A percentile compares a stretch with the other conserved stretches of the same genome.
These are phyloP conservation scores for Dactylonectria macrodidyma DNA, from an alignment of 2,329 filamentous ascomycete genomes.

Conservation along the genomic window DNA sequence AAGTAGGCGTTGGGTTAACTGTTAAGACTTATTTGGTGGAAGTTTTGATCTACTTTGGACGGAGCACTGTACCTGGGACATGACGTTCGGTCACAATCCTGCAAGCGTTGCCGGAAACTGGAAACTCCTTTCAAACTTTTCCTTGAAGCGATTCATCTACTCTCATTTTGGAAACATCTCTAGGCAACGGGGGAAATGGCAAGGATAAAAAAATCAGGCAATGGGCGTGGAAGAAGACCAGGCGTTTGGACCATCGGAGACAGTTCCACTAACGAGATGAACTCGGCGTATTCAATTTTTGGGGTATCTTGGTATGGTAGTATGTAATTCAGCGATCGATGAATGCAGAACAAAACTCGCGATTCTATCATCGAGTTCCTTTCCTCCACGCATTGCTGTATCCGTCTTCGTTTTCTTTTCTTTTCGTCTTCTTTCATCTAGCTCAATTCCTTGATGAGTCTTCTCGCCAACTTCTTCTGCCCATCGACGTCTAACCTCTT, in stretches of 20 bases:
- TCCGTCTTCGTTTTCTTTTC: neutral
- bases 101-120: conserved; percentile 6
- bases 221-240: conserved; percentile 28
- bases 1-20: conserved; percentile 25
- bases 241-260: conserved; percentile 43
- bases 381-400: conserved; percentile 3
- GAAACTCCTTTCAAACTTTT: conserved; percentile 23
- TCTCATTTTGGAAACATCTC: conserved; percentile 40
- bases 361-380: conserved; percentile 31
- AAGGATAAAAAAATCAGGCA: conserved; percentile 34
- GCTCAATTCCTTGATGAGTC: conserved; percentile 72
- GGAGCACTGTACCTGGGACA: neutral
- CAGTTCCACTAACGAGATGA: conserved; percentile 37
- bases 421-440: conserved; percentile 47
- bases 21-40: conserved; percentile 6
- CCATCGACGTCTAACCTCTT: conserved; percentile 73
- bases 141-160: conserved; percentile 38
- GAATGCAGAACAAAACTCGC: conserved; percentile 41
- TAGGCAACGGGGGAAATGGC: conserved; percentile 37
- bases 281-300: conserved; percentile 39
- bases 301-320: conserved; percentile 47
- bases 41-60: conserved; percentile 4
- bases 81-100: neutral
- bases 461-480: conserved; percentile 80
- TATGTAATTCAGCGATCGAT: conserved; percentile 39